Conservation (phyloP, 768 basidiomycete genomes). For the Phaffia tasmanica region DNA sequence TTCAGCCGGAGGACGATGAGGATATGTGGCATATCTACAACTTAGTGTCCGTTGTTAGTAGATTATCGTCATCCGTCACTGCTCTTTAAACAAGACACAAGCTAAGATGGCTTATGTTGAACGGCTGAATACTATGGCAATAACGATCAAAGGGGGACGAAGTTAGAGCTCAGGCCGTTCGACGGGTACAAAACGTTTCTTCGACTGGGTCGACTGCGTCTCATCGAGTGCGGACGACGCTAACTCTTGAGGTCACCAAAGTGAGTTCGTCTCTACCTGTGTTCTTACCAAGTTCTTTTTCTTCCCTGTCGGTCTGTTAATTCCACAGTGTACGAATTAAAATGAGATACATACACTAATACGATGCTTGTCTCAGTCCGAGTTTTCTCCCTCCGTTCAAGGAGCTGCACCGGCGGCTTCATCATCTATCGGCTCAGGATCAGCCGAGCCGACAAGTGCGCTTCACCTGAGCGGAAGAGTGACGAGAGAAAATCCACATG, state of each 20-base stretch:
- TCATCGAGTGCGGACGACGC: conserved; percentile 67
- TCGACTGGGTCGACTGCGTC: conserved; percentile 90
- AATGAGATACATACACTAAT: no score
- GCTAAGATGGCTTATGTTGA: neutral
- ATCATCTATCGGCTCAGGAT: conserved; percentile 35
- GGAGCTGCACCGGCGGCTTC: conserved; percentile 8
- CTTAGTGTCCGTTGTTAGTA: conserved; percentile 62
- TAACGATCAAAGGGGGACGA: neutral
- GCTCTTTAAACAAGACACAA: neutral
- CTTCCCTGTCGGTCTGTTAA: neutral
- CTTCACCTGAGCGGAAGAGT: conserved; percentile 82
- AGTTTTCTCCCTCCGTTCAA: conserved; percentile 10
- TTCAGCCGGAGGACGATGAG: conserved; percentile 93
- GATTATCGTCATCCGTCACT: neutral
- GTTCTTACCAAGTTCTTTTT: neutral
- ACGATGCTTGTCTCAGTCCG: conserved; percentile 2
- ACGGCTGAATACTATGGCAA: neutral
- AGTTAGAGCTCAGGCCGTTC: conserved; percentile 32
- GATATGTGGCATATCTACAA: conserved; percentile 99
- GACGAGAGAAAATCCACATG: conserved; percentile 71
- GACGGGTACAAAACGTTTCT: conserved; percentile 78
- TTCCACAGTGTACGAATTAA: neutral
- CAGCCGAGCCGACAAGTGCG: conserved; percentile 40
- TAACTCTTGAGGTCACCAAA: conserved; percentile 69
- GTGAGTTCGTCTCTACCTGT: conserved; percentile 40